These are phyloP conservation scores for Cyanidiococcus yangmingshanensis DNA, from an alignment of 23 red algal species.

Conservation along the genomic window DNA sequence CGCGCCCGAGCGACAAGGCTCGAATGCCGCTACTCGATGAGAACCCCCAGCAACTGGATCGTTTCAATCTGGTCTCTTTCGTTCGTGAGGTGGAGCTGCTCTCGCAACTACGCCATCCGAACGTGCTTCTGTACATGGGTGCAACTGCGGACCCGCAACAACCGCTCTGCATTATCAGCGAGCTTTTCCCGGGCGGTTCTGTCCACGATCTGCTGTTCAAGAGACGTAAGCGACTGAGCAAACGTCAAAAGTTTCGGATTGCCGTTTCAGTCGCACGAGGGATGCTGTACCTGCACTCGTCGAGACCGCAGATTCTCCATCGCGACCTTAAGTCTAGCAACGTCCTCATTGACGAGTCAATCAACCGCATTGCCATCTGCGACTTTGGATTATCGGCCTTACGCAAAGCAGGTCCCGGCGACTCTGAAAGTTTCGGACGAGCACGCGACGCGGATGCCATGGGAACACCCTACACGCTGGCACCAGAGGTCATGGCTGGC, in stretches of 20 bases:
- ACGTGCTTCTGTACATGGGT: slow-evolving; percentile 91
- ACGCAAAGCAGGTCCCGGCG: slow-evolving; percentile 9
- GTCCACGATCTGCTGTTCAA: slow-evolving; percentile 55
- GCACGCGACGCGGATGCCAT: neutral
- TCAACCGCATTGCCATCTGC: slow-evolving; percentile 82
- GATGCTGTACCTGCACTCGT: slow-evolving; percentile 94
- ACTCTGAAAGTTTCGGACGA: slow-evolving; percentile 15
- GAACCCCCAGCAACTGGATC: neutral
- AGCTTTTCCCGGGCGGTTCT: slow-evolving; percentile 83
- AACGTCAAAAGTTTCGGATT: neutral
- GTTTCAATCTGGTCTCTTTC: slow-evolving; percentile 29
- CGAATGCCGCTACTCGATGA: neutral
- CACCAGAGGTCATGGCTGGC: slow-evolving; percentile 79
- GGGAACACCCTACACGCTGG: slow-evolving; percentile 93
- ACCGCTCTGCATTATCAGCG: slow-evolving; percentile 89
- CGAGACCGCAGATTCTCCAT: slow-evolving; percentile 76
- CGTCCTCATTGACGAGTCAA: slow-evolving; percentile 66
- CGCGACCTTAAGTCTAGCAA: slow-evolving; percentile 94
- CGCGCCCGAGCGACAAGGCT: neutral
- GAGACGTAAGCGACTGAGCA: neutral
- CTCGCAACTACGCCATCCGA: slow-evolving; percentile 87
- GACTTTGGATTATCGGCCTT: slow-evolving; percentile 81
- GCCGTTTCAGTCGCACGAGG: slow-evolving; percentile 58
- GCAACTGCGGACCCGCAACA: slow-evolving; percentile 54
- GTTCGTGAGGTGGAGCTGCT: slow-evolving; percentile 80